phyloP scores from a whole-genome alignment of 2,329 filamentous ascomycete genomes.

The Diplocarpon rosae region DNA sequence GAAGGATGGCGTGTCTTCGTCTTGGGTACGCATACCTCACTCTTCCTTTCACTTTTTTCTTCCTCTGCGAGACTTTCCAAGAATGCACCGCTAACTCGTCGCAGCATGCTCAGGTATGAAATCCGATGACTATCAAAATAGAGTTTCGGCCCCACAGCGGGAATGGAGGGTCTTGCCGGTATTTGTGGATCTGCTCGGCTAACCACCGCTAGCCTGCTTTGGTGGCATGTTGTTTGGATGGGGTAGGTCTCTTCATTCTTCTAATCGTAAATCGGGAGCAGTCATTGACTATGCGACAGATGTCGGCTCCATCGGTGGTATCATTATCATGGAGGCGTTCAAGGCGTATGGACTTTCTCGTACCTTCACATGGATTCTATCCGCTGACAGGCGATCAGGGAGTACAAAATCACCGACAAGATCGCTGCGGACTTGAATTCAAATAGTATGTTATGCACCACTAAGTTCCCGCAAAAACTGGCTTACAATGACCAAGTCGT shows the following conservation, averaged over 20 bases:
- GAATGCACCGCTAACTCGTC: constrained; percentile 29
- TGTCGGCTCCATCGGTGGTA: constrained; percentile 62
- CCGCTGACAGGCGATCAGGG: constrained; percentile 29
- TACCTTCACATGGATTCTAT: constrained; percentile 25
- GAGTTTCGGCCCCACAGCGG: neutral
- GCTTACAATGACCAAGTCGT: constrained; percentile 36
- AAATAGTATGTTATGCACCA: constrained; percentile 27
- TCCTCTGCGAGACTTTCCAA: neutral
- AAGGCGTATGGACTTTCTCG: constrained; percentile 33
- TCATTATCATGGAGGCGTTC: constrained; percentile 58
- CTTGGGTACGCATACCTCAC: constrained; percentile 8
- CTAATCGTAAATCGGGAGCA: neutral
- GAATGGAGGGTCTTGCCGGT: neutral
- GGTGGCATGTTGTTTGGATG: constrained; percentile 53
- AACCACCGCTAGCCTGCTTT: constrained; percentile 41
- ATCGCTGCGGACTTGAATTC: constrained; percentile 43
- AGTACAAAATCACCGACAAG: constrained; percentile 28
- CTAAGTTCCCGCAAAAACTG: neutral
- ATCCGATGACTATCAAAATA: neutral
- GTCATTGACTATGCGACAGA: constrained; percentile 3
- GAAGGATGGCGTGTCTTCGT: constrained; percentile 52
- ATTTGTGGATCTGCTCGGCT: neutral
- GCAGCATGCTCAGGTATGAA: constrained; percentile 34
- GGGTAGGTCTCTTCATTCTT: constrained; percentile 22
- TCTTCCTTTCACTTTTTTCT: neutral